A percentile compares a stretch with the other conserved stretches of the same genome.
These are phyloP conservation scores for Thalia dealbata DNA, from an alignment of 176 grass and related monocot species.

Conservation along the genomic window DNA sequence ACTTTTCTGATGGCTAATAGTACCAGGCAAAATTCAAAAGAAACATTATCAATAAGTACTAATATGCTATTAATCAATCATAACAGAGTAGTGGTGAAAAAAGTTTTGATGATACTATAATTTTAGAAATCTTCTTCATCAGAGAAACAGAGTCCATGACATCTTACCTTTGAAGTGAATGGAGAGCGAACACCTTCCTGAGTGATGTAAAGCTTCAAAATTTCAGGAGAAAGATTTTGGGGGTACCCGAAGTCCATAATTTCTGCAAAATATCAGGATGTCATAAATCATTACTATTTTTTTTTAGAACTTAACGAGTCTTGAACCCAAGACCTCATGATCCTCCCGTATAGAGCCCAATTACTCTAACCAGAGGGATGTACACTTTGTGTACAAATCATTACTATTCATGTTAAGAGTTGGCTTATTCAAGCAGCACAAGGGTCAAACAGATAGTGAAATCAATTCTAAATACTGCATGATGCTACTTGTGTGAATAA, in stretches of 20 bases:
- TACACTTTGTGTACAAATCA: no score
- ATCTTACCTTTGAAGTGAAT: conserved; percentile 93
- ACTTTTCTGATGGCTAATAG: conserved; percentile 72
- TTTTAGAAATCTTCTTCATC: no score
- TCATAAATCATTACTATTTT: background rate
- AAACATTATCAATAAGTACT: background rate
- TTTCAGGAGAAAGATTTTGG: conserved; percentile 98
- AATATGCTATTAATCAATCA: background rate
- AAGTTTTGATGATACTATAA: background rate
- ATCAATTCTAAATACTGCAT: background rate
- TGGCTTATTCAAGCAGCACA: background rate
- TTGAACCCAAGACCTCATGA: no score
- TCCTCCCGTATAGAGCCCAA: no score
- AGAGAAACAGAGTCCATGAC: background rate
- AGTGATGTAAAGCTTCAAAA: conserved; percentile 97
- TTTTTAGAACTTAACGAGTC: no score
- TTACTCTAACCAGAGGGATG: no score
- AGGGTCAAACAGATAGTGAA: background rate
- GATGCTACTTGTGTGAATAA: background rate
- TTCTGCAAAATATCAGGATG: conserved; percentile 37
- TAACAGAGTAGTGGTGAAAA: background rate
- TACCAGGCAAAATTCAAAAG: conserved; percentile 18
- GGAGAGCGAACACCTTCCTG: conserved; percentile 95
- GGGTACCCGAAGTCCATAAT: conserved; percentile 99
- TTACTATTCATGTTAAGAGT: no score